A percentile compares a stretch with the other conserved stretches of the same genome.
Conservation (phyloP, 257 asterid species). For the Solanum boliviense region DNA sequence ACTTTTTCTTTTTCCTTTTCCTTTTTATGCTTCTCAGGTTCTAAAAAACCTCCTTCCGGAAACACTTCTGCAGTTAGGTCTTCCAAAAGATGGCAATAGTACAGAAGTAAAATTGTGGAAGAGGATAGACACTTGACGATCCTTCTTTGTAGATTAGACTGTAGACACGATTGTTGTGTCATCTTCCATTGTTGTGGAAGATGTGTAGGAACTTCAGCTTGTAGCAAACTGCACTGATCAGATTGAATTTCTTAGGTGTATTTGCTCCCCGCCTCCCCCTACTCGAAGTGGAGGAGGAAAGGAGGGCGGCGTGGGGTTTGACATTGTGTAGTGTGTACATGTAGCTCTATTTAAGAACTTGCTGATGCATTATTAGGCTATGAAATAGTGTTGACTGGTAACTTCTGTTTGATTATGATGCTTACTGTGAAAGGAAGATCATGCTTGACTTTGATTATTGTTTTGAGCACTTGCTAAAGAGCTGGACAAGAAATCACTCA, state of each 20-base stretch:
- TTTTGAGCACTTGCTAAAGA: background rate
- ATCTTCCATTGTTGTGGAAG: conserved; percentile 1
- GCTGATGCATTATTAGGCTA: background rate
- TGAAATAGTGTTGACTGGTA: background rate
- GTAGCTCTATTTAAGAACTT: background rate
- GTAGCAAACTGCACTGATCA: background rate
- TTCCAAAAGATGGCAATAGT: conserved; percentile 44
- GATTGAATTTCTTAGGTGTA: background rate
- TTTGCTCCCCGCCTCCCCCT: background rate
- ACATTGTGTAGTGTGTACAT: conserved; percentile 1
- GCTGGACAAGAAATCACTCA: background rate
- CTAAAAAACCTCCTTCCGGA: conserved; percentile 27
- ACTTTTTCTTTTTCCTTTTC: background rate
- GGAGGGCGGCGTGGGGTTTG: background rate
- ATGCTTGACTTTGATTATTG: background rate
- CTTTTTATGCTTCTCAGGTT: conserved; percentile 33
- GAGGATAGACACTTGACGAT: background rate
- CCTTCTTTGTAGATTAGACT: conserved; percentile 14
- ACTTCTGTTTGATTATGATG: background rate
- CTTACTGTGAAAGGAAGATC: background rate
- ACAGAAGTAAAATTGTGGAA: background rate
- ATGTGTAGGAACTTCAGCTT: conserved; percentile 9
- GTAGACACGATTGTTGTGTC: background rate
- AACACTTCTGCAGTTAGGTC: conserved; percentile 40
- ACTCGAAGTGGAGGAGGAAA: background rate